Conservation (phyloP, 257 asterid genomes). For the Solanum clarkiae region DNA sequence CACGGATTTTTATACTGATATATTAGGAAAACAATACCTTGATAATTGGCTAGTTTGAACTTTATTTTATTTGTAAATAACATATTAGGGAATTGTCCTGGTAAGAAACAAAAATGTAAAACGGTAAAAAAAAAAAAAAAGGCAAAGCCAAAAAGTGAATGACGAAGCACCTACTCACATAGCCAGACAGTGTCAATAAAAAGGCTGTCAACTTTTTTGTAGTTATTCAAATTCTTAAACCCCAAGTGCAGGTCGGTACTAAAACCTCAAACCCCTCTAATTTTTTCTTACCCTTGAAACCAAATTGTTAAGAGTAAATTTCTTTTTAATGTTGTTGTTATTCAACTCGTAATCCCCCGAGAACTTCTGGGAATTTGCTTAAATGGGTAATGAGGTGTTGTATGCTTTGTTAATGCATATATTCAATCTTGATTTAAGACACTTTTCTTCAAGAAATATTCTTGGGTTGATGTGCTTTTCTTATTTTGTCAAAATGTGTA, state of each 20-base stretch:
- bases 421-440: background rate
- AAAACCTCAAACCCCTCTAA: conserved; percentile 28
- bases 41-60: no score
- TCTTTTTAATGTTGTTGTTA: background rate
- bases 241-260: conserved; percentile 24
- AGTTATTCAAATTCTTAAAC: conserved; percentile 12
- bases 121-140: background rate
- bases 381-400: background rate
- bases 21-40: no score
- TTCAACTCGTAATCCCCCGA: background rate
- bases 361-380: background rate
- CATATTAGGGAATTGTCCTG: no score
- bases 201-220: conserved; percentile 20
- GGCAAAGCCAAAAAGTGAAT: background rate
- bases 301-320: background rate
- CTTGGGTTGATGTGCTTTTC: conserved; percentile 8
- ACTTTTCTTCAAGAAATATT: background rate
- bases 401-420: background rate
- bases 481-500: background rate
- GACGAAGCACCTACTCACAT: background rate
- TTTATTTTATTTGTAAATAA: no score
- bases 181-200: background rate
- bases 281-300: conserved; percentile 10
- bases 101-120: background rate
- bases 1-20: no score